Base-by-base conservation (phyloP, 495 filamentous ascomycete species). In the Parachaetomium inaequale region DNA sequence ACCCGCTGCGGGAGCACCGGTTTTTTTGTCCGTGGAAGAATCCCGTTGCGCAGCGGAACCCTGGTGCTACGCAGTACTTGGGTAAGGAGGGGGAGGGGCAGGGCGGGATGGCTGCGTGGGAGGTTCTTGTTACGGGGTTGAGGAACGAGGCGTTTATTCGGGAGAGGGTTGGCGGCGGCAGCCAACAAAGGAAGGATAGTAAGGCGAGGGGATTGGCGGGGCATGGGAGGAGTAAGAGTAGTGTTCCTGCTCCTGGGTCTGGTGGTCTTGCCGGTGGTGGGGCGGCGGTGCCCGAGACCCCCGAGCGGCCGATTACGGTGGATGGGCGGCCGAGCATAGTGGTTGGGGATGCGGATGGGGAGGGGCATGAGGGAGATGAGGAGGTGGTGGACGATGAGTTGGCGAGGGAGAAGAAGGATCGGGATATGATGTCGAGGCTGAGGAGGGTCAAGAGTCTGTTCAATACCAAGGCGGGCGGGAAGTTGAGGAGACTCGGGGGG, bases 1-100 rank as follows among this genome's bases (percentile, higher is more conserved):
- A 91, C 66, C 84, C 84, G 3, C 69, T 85, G 8, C 74, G 77
- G 17, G 87, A 91, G 67, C 90, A 93, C 68, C 82, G 90, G 70
- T 88, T 90, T 62, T 92, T 91, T 70, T 93, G 90, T 66, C 89
- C 90, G 4, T 93, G 90, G 90, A 78, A 88, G 65, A 88, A 85
- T 66, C 72, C 81, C 15, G 62, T 69, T 0, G 78, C 83, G 11
- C 90, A 93, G 70, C 72, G 75, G 28, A 80, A 78, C 50, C 71
- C 77, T 17, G 79, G 74, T 7, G 68, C 69, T 42, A 67, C 64
- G 34, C 52, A 11, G 40, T 21, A 8, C 58, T 32, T 3, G 19
- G 31, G 34, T 3, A 17, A 28, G 29, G 14, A 6, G 29, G 50
- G n/a, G 29, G 19, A 32, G 8, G 38, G 54, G 15, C 21, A 45